Evolutionary conservation across 2,329 filamentous ascomycete genomes (phyloP), one percentile per base, ranked within the genome.

Genomic region (Alternaria rosae): DNA sequence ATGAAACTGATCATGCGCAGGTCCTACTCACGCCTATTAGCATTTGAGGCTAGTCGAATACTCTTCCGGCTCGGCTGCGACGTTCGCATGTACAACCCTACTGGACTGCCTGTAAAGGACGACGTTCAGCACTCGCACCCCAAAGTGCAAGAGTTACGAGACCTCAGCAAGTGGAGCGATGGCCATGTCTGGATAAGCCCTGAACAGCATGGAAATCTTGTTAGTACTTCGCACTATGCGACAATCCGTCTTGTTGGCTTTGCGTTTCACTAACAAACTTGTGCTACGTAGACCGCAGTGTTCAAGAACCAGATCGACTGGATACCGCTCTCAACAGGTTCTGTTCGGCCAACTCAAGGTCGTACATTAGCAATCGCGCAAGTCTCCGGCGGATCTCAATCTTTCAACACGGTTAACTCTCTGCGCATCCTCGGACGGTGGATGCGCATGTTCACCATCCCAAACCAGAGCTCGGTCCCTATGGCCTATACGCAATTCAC

Each of bases 261-360:
- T 15, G 9, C 23, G 32, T 28, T 15, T 23, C 4, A 12, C 48
- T 55, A 28, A 61, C 45, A 58, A 53, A 65, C 48, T 42, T 47
- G 15, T 21, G 13, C 21, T 30, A 26, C 26, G 17, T 50, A 86
- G 82, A 90, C 88, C 0, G 87, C 84, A 6, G 85, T 90, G 0
- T 91, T 91, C 82, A 91, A 91, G 66, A 89, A 89, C 66, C 88
- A 91, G 65, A 90, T 91, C 48, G 89, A 91, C 75, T 91, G 89
- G 89, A 88, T 91, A 38, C 88, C 88, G 0, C 79, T 91, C 0
- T 84, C 81, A 2, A 85, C 85, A 0, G 88, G 88, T 20, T 86
- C 85, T 7, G 85, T 91, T 0, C 85, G 88, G 0, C 89, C 88
- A 0, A 91, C 89, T 0, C 88, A 91, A 77, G 88, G 88, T 28